Base-by-base conservation (phyloP, 1,284 basidiomycete genomes). In the Malassezia pachydermatis region DNA sequence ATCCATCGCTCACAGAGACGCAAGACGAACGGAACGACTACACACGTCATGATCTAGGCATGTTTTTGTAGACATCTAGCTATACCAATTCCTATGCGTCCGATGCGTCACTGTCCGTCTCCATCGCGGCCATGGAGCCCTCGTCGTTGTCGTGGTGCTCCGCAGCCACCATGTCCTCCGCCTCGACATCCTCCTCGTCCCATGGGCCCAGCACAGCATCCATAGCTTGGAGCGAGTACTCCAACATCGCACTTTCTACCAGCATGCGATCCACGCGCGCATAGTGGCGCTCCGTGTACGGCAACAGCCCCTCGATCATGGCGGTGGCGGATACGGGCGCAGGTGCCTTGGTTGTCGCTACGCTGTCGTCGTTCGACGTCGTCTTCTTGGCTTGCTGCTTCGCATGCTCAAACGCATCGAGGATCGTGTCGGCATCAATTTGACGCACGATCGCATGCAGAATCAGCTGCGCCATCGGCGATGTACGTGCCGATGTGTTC, bases 251-350 rank as follows among this genome's bases (percentile, higher is more conserved):
- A 68, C 86, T 89, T 68, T 96, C 92, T 73, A 92, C 85, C 34
- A 92, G 78, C 50, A 92, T 75, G 60, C 83, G 80, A 58, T 94
- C 88, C 69, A 90, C 80, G 53, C 92, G 77, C 24, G 80, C 75
- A 38, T 90, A 80, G 74, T 98, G 92, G 38, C 92, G 78, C 70
- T 92, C 86, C 9, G 89, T 92, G 72, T 98, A 98, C 8, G 92
- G 88, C 46, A 95, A 78, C 46, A 95, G 75, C 2, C 81, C 84
- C 38, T 90, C 87, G 5, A 95, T 73, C 48, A 94, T 72, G 51
- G 89, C 86, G 0, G 47, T 54, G 16, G 71, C 41, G 41, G 63
- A 61, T 16, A 10, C 50, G 45, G 38, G 46, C 45, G 27, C 22
- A n/a, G n/a, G n/a, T n/a, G n/a, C 50, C 36, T 36, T 34, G 44